Evolutionary conservation across 768 basidiomycete genomes (phyloP).

Genomic region (Lyophyllum atratum): DNA sequence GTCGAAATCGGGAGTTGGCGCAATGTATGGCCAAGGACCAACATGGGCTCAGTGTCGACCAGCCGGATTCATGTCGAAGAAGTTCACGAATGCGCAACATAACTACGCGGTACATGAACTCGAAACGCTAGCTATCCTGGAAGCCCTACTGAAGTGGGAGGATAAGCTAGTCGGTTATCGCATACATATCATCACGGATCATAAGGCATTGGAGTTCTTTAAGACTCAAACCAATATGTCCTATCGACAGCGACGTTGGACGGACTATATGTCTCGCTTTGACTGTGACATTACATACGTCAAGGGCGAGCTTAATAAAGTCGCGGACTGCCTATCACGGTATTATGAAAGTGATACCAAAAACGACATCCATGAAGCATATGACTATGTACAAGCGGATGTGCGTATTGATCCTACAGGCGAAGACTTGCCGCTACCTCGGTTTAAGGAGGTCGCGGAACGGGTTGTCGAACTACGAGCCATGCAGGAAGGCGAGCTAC

Average conservation of each 20-base stretch:
- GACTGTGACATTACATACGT: slow-evolving; percentile 26
- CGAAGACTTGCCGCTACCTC: slow-evolving; percentile 18
- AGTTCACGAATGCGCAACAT: background rate
- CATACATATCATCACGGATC: background rate
- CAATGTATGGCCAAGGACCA: background rate
- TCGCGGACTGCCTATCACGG: slow-evolving; percentile 30
- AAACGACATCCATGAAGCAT: slow-evolving; percentile 8
- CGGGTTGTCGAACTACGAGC: slow-evolving; percentile 8
- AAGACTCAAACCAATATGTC: slow-evolving; percentile 2
- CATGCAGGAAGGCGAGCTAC: background rate
- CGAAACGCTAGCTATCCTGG: background rate
- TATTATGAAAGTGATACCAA: slow-evolving; percentile 29
- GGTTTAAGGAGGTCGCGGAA: slow-evolving; percentile 15
- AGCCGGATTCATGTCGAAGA: background rate
- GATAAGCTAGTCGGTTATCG: too few relatives aligned
- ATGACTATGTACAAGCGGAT: slow-evolving; percentile 24
- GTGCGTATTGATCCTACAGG: slow-evolving; percentile 16
- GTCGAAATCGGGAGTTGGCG: background rate
- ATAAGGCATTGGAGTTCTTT: background rate
- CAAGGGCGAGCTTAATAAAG: too few relatives aligned
- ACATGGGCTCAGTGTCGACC: background rate
- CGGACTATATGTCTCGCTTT: slow-evolving; percentile 29
- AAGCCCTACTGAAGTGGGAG: background rate
- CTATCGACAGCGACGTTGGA: slow-evolving; percentile 27
- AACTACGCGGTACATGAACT: background rate